Evolutionary conservation across 495 filamentous ascomycete genomes (phyloP).

Genomic region (Delitschia confertaspora): DNA sequence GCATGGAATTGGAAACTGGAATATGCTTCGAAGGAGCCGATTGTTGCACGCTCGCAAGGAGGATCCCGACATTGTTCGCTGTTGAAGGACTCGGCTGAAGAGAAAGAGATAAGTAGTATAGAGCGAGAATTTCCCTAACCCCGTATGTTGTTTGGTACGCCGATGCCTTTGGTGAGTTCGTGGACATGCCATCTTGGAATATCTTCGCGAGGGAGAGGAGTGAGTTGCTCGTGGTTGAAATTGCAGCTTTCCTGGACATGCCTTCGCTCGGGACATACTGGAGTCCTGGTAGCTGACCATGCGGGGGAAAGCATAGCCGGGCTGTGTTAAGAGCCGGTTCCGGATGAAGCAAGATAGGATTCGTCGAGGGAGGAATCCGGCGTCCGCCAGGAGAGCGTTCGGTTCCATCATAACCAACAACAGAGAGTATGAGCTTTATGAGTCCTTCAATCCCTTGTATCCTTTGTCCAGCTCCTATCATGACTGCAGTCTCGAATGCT

Average conservation of each 20-base stretch:
- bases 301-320: slow-evolving; percentile 67
- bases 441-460: slow-evolving; percentile 67
- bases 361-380: slow-evolving; percentile 33
- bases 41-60: slow-evolving; percentile 89
- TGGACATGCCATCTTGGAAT: slow-evolving; percentile 93
- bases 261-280: slow-evolving; percentile 59
- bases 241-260: slow-evolving; percentile 65
- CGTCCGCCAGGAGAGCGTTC: slow-evolving; percentile 20
- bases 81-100: slow-evolving; percentile 95
- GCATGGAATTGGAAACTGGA: slow-evolving; percentile 11
- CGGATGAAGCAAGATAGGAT: slow-evolving; percentile 72
- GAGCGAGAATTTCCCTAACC: slow-evolving; percentile 84
- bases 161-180: slow-evolving; percentile 55
- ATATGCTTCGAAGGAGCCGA: slow-evolving; percentile 35
- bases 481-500: slow-evolving; percentile 90
- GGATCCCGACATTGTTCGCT: slow-evolving; percentile 95
- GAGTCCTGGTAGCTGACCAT: slow-evolving; percentile 78
- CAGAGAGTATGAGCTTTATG: slow-evolving; percentile 70
- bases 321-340: slow-evolving; percentile 78
- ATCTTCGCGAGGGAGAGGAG: slow-evolving; percentile 94
- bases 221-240: slow-evolving; percentile 93
- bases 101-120: slow-evolving; percentile 94
- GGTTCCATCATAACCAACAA: slow-evolving; percentile 45
- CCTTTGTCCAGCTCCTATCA: slow-evolving; percentile 71
- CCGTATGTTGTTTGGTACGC: slow-evolving; percentile 56